Base-by-base conservation (phyloP, 2,329 filamentous ascomycete genomes). In the Apiospora rasikravindrae region DNA sequence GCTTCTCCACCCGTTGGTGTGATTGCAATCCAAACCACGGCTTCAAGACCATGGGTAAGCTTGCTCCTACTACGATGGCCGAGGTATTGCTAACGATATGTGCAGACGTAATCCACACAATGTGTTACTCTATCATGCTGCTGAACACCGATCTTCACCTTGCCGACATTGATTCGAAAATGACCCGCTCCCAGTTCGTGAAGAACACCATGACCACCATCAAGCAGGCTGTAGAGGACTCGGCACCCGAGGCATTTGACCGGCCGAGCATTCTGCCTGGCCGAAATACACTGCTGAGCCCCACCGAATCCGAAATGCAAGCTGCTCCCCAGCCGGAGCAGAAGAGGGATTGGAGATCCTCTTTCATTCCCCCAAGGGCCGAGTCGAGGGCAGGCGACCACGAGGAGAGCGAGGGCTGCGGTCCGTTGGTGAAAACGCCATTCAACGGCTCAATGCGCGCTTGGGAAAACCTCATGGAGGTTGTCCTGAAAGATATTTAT, bases 131-230 rank as follows among this genome's bases (percentile, higher is more conserved):
- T 0, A 91, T 99, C 75, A 92, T 99, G 79, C 88, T 99, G 14
- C 88, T 99, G 74, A 99, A 99, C 79, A 99, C 96, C 45, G 96
- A 99, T 84, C 86, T 99, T 71, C 96, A 99, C 79, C 83, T 98
- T 78, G 96, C 96, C 72, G 95, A 98, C 79, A 98, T 98, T 77
- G 95, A 97, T 74, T 91, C 93, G 77, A 97, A 97, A 85, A 99
- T 99, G 96, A 98, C 96, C 1, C 91, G 93, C 71, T 92, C 88
- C 74, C 96, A 98, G 79, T 99, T 98, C 79, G 90, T 99, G 80
- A 97, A 97, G 83, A 99, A 99, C 80, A 98, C 96, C 5, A 92
- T 98, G 87, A 93, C 93, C 0, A 98, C 96, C 0, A 93, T 99
- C 74, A 90, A 90, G 72, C 91, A 94, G 68, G 91, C 94, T 16